A percentile compares a stretch with the other conserved stretches of the same genome.
These are phyloP conservation scores for Tricharina praecox DNA, from an alignment of 495 filamentous ascomycete genomes.

Conservation along the genomic window DNA sequence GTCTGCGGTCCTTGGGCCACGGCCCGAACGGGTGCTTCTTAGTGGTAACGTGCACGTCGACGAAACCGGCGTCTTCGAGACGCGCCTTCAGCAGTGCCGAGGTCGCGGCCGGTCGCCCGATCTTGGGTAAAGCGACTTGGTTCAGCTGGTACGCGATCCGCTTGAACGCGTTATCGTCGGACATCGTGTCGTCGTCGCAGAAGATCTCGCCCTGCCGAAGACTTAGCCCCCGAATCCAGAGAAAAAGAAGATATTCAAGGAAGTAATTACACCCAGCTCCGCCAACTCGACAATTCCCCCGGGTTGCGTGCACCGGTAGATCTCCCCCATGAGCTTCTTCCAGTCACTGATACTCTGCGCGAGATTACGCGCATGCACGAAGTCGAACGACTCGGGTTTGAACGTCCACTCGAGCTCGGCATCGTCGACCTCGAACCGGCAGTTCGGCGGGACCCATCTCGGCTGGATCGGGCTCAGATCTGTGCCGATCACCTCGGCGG, in stretches of 20 bases:
- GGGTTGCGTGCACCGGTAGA: conserved; percentile 29
- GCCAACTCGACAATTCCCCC: neutral
- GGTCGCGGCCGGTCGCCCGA: neutral
- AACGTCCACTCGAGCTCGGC: conserved; percentile 30
- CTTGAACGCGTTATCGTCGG: neutral
- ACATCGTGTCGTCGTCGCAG: neutral
- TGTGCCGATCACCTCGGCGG: conserved; percentile 31
- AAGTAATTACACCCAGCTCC: neutral
- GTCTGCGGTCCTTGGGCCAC: conserved; percentile 33
- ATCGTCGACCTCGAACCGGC: conserved; percentile 34
- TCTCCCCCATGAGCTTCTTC: conserved; percentile 9
- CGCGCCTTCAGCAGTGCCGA: neutral
- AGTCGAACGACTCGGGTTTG: conserved; percentile 26
- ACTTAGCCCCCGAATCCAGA: too few species aligned
- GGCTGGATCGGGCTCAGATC: conserved; percentile 35
- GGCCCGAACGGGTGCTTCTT: conserved; percentile 29
- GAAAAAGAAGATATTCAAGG: too few species aligned
- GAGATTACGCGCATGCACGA: conserved; percentile 30
- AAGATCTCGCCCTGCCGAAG: too few species aligned
- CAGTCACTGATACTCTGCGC: conserved; percentile 17
- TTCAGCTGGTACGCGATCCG: neutral
- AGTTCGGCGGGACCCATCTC: conserved; percentile 9
- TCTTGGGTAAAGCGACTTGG: neutral
- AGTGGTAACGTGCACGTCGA: conserved; percentile 7
- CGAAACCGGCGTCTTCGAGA: conserved; percentile 5